Conservation (phyloP, 2,329 filamentous ascomycete genomes). For the Alternaria arborescens region DNA sequence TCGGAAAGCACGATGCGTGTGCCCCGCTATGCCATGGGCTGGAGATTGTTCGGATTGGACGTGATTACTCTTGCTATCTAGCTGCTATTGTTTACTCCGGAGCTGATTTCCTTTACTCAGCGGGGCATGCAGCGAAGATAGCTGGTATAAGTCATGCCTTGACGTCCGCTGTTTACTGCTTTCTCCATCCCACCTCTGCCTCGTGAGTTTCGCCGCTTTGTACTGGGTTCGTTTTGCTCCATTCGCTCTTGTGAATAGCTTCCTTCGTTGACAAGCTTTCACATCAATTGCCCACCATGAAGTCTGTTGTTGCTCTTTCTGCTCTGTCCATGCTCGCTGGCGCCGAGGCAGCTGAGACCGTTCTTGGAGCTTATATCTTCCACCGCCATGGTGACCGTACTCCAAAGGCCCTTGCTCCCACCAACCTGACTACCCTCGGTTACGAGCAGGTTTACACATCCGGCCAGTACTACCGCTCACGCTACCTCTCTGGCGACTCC, state of each 20-base stretch:
- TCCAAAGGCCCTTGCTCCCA: conserved; percentile 75
- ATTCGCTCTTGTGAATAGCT: background rate
- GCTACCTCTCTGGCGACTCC: conserved; percentile 73
- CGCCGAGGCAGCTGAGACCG: conserved; percentile 64
- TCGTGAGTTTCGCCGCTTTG: conserved; percentile 12
- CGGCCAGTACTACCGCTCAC: conserved; percentile 77
- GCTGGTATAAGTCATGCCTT: conserved; percentile 26
- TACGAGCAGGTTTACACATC: conserved; percentile 77
- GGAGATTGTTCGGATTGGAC: conserved; percentile 19
- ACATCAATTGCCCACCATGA: conserved; percentile 36
- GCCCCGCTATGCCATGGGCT: conserved; percentile 20
- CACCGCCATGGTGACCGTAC: conserved; percentile 90
- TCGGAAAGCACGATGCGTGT: conserved; percentile 29
- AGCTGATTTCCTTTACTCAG: conserved; percentile 27
- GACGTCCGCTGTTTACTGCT: background rate
- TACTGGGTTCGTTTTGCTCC: conserved; percentile 17
- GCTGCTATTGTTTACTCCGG: conserved; percentile 11
- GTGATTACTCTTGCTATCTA: conserved; percentile 15
- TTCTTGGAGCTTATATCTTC: conserved; percentile 87
- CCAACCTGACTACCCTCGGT: conserved; percentile 79
- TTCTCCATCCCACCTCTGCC: conserved; percentile 7
- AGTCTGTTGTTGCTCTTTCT: conserved; percentile 31
- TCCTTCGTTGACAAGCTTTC: background rate
- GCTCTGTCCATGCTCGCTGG: conserved; percentile 39
- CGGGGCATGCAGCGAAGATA: conserved; percentile 11